Evolutionary conservation across 2,329 filamentous ascomycete species (phyloP).

Genomic region (Talaromyces funiculosus): DNA sequence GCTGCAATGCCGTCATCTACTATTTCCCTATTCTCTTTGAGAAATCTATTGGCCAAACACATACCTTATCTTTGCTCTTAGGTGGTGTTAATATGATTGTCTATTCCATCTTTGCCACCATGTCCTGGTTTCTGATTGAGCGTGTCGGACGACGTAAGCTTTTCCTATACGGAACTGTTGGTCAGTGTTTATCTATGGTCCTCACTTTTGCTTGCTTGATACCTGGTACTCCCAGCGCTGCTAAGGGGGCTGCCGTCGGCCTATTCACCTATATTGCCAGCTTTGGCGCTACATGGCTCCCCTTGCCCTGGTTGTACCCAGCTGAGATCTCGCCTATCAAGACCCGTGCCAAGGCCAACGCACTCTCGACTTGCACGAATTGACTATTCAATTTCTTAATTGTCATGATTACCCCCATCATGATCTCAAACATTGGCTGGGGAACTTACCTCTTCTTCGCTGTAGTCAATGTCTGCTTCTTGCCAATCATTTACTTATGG

Average conservation of each 20-base stretch:
- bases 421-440: constrained; percentile 26
- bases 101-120: constrained; percentile 36
- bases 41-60: constrained; percentile 35
- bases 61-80: constrained; percentile 46
- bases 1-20: constrained; percentile 49
- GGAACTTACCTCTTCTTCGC: constrained; percentile 30
- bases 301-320: constrained; percentile 51
- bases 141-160: constrained; percentile 32
- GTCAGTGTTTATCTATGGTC: constrained; percentile 25
- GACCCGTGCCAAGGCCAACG: constrained; percentile 50
- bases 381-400: constrained; percentile 48
- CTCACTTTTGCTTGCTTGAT: constrained; percentile 24
- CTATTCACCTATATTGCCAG: constrained; percentile 61
- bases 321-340: constrained; percentile 49
- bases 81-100: constrained; percentile 50
- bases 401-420: constrained; percentile 30
- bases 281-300: constrained; percentile 59
- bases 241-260: constrained; percentile 30
- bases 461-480: constrained; percentile 21
- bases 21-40: constrained; percentile 47
- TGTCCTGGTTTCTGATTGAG: constrained; percentile 48
- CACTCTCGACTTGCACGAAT: constrained; percentile 45
- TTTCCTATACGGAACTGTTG: constrained; percentile 20
- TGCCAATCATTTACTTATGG: constrained; percentile 29
- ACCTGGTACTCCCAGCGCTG: constrained; percentile 11